Percentiles rank a stretch among this genome's conserved stretches.
Conservation (phyloP, 768 basidiomycete species). For the Neoboletus brunneissimus region DNA sequence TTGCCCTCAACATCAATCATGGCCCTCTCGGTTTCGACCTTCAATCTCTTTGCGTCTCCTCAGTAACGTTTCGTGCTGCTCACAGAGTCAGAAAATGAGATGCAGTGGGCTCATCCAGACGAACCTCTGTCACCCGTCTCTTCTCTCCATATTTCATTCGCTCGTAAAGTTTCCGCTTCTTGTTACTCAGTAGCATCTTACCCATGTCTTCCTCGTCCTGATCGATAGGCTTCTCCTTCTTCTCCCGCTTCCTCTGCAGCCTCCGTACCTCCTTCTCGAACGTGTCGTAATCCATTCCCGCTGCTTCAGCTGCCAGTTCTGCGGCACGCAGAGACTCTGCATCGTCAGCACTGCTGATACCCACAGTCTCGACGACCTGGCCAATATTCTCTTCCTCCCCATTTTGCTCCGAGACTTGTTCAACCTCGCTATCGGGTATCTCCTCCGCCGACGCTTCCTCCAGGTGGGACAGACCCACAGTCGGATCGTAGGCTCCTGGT, state of each 20-base stretch:
- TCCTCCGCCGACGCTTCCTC: slow-evolving; percentile 31
- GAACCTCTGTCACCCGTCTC: slow-evolving; percentile 76
- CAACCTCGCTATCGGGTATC: slow-evolving; percentile 30
- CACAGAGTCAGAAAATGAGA: slow-evolving; percentile 10
- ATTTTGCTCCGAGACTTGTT: slow-evolving; percentile 18
- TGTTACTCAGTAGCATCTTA: slow-evolving; percentile 98
- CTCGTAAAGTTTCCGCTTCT: slow-evolving; percentile 89
- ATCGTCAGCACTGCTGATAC: slow-evolving; percentile 45
- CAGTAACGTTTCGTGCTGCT: slow-evolving; percentile 60
- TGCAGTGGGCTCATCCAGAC: slow-evolving; percentile 24
- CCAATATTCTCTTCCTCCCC: slow-evolving; percentile 29
- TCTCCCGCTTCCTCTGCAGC: slow-evolving; percentile 42
- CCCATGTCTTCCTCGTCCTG: slow-evolving; percentile 77
- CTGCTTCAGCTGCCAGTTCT: slow-evolving; percentile 89
- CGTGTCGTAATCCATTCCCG: slow-evolving; percentile 72
- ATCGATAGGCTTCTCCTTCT: slow-evolving; percentile 36
- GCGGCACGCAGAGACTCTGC: slow-evolving; percentile 74
- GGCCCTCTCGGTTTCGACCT: slow-evolving; percentile 32
- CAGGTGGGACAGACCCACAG: slow-evolving; percentile 30
- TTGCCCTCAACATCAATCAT: neutral
- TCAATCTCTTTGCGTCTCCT: slow-evolving; percentile 53
- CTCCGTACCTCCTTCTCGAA: slow-evolving; percentile 78
- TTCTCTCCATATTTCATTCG: slow-evolving; percentile 86
- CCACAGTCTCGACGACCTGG: slow-evolving; percentile 28
- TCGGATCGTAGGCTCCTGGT: slow-evolving; percentile 74